Evolutionary conservation across 768 basidiomycete genomes (phyloP), one percentile per base, ranked within the genome.

Genomic region (Boletus patriciae): DNA sequence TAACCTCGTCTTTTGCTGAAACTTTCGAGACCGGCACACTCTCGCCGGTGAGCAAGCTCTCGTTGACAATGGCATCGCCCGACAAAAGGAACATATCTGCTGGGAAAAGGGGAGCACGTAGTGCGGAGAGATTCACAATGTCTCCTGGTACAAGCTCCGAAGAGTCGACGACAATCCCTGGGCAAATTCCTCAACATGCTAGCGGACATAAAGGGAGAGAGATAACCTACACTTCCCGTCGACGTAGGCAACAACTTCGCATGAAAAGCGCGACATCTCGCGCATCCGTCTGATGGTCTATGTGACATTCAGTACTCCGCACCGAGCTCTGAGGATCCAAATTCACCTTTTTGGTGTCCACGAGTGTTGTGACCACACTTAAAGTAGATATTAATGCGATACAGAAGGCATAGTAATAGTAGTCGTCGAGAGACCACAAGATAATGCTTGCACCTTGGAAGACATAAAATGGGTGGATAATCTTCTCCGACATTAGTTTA

Each of bases 1-100:
- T 78, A 50, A 87, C 87, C 27, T 87, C 87, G 62, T 93, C 89
- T 66, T 87, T 93, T 56, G 88, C 81, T 0, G 95, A 89, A 19
- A 83, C 73, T 70, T 99, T 99, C 70, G 91, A 91, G 50, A 99
- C 93, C 3, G 97, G 97, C 0, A 99, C 92, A 61, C 94, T 97
- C 74, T 99, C 97, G 13, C 97, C 97, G 0, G 97, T 98, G 23
- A 99, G 83, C 97, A 99, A 98, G 60, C 94, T 96, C 75, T 99
- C 97, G 70, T 98, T 98, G 49, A 98, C 89, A 55, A 99, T 96
- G 2, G 94, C 94, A 70, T 99, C 97, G 1, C 97, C 97, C 2
- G 93, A 92, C 29, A 99, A 84, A 9, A 99, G 80, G 61, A 98
- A 83, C 60, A 96, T 79, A 70, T 99, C 97, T 15, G 92, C 90